phyloP scores from a whole-genome alignment of 257 asterid genomes.

The Fraxinus quadrangulata region DNA sequence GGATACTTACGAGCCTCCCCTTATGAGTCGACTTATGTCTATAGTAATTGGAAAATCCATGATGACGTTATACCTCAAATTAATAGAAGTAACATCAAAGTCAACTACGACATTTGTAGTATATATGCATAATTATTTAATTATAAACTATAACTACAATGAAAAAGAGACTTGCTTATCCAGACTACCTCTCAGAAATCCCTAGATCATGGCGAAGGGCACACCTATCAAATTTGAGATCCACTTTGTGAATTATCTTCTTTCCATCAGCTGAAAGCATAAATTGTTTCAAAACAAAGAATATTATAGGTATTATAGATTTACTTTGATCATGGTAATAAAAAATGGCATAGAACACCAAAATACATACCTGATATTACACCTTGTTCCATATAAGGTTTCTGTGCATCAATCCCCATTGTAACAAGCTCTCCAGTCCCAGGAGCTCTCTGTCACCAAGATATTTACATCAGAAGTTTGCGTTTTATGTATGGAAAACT shows the following conservation, averaged over 20 bases:
- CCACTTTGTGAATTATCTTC: slow-evolving; percentile 42
- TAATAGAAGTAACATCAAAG: background rate
- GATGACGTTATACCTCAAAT: slow-evolving; percentile 45
- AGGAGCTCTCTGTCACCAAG: slow-evolving; percentile 16
- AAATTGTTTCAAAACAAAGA: no score
- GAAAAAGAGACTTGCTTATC: no score
- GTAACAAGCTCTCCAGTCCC: slow-evolving; percentile 25
- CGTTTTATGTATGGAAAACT: no score
- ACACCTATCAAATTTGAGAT: slow-evolving; percentile 40
- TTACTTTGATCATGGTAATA: no score
- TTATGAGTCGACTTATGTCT: slow-evolving; percentile 33
- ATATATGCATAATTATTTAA: background rate
- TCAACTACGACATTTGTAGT: background rate
- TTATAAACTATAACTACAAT: no score
- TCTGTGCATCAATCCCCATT: slow-evolving; percentile 12
- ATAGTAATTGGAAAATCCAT: slow-evolving; percentile 42
- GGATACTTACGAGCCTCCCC: slow-evolving; percentile 50
- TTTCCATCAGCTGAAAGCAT: slow-evolving; percentile 27
- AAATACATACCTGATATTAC: slow-evolving; percentile 25
- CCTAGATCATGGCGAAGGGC: slow-evolving; percentile 48
- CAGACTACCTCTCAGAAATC: slow-evolving; percentile 36
- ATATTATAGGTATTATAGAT: no score
- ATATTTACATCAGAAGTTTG: no score
- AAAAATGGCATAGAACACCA: no score
- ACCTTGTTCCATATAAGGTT: slow-evolving; percentile 27